Conservation (phyloP, 176 grass and related monocot genomes). For the Aegilops tauschii region DNA sequence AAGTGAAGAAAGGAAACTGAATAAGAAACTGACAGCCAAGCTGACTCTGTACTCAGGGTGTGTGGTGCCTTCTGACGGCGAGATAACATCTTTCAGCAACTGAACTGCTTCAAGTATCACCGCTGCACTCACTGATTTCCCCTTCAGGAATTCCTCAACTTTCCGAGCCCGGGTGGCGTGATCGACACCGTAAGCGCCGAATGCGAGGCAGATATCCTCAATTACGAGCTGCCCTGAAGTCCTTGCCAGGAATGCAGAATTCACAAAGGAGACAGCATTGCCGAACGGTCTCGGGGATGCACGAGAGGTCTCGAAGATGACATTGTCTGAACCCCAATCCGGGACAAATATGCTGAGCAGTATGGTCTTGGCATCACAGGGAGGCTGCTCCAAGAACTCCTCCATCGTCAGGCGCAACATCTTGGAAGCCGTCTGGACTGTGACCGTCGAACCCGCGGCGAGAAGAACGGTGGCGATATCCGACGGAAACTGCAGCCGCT, state of each 20-base stretch:
- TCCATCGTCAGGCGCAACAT: conserved; percentile 48
- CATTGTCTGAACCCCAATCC: conserved; percentile 35
- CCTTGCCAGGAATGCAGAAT: conserved; percentile 75
- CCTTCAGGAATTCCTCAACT: conserved; percentile 71
- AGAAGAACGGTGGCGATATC: conserved; percentile 80
- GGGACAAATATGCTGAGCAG: conserved; percentile 72
- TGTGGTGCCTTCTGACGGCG: conserved; percentile 55
- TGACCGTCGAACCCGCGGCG: conserved; percentile 47
- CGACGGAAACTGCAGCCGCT: conserved; percentile 54
- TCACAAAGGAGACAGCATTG: conserved; percentile 83
- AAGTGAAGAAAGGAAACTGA: conserved; percentile 71
- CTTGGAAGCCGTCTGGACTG: conserved; percentile 48
- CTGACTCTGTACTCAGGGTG: conserved; percentile 72
- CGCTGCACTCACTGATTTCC: conserved; percentile 48
- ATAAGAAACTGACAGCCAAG: conserved; percentile 68
- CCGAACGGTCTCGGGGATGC: conserved; percentile 74
- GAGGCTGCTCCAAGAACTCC: conserved; percentile 74
- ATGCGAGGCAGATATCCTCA: conserved; percentile 61
- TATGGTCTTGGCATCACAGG: conserved; percentile 54
- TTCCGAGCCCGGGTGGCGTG: conserved; percentile 66
- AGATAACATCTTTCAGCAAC: conserved; percentile 51
- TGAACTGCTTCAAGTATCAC: conserved; percentile 55
- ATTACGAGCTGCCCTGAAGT: conserved; percentile 39
- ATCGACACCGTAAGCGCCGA: conserved; percentile 61
- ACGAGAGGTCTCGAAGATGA: conserved; percentile 76